Evolutionary conservation across 345 rosid species (phyloP), one percentile per base, ranked within the genome.

Genomic region (Sapria himalayana): DNA sequence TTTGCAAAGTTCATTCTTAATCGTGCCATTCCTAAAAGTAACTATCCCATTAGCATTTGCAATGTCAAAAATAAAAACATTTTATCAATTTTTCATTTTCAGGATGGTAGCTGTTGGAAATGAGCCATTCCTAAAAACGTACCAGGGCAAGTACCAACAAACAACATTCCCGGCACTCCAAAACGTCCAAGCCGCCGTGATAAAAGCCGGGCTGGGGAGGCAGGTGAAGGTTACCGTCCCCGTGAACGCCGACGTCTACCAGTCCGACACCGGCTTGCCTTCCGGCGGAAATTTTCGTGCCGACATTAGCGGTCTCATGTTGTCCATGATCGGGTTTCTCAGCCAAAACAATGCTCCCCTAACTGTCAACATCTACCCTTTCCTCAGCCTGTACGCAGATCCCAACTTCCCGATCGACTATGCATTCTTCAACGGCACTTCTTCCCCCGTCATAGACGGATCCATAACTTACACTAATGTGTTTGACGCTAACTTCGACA

Each of bases 81-180:
- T n/a, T n/a, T n/a, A n/a, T n/a, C n/a, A n/a, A 15, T 50, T 33
- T 14, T 8, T 4, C 31, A 13, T 52, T 42, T 46, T 37, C 20
- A 84, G 95, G 67, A 55, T 60, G 19, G 93, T 84, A 29, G 95
- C 93, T 0, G 85, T 91, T 41, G 99, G 80, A 12, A 91, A 84
- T 31, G 99, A 91, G 41, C 95, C 95, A 15, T 77, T 91, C 49
- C 70, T 91, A 17, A 62, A 62, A 32, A 60, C 67, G 0, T 91
- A 84, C 62, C 68, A 78, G 15, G 79, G 73, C 52, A 64, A 12
- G 27, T 77, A 47, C 63, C 39, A 80, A 15, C 35, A 33, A 1
- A 60, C 72, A 41, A 77, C 81, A 27, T 73, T 64, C 32, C 93
- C 93, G 12, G 95, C 95, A 17, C 74, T 91, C 12, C 77, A 77